Conservation (phyloP, 768 basidiomycete genomes). For the Suillus brevipes region DNA sequence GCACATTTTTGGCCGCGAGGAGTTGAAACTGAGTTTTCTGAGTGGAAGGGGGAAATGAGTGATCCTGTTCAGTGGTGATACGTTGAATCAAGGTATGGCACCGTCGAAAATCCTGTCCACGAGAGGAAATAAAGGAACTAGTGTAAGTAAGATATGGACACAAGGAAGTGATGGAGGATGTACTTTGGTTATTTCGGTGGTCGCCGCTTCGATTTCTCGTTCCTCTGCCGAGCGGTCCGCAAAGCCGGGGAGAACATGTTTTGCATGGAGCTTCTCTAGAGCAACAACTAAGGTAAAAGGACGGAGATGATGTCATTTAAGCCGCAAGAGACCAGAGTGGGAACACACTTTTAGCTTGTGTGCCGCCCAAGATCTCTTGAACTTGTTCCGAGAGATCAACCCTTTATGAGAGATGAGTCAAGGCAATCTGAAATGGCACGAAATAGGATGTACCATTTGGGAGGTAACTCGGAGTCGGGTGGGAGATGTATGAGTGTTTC, state of each 20-base stretch:
- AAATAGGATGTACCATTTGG: constrained; percentile 74
- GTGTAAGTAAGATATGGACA: constrained; percentile 11
- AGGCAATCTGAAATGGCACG: no score
- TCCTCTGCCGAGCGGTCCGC: constrained; percentile 94
- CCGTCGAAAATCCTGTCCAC: constrained; percentile 38
- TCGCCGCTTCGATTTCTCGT: constrained; percentile 85
- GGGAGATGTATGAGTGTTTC: constrained; percentile 59
- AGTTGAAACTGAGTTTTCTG: constrained; percentile 50
- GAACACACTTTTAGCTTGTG: constrained; percentile 76
- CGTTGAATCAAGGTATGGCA: constrained; percentile 60
- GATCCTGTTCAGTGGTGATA: constrained; percentile 58
- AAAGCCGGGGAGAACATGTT: constrained; percentile 94
- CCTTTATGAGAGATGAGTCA: constrained; percentile 46
- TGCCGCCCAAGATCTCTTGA: constrained; percentile 67
- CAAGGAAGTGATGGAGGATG: constrained; percentile 23
- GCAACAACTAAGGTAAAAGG: constrained; percentile 59
- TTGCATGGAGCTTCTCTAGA: constrained; percentile 95
- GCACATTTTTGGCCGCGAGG: constrained; percentile 87
- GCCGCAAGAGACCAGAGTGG: constrained; percentile 12
- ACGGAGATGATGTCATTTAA: constrained; percentile 13
- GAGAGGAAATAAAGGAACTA: constrained; percentile 13
- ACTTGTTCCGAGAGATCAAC: constrained; percentile 92
- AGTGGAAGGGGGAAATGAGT: constrained; percentile 62
- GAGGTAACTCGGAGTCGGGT: constrained; percentile 67
- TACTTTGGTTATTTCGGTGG: constrained; percentile 87